A percentile compares a stretch with the other conserved stretches of the same genome.
Conservation (phyloP, 2,329 filamentous ascomycete genomes). For the Colletotrichum higginsianum region DNA sequence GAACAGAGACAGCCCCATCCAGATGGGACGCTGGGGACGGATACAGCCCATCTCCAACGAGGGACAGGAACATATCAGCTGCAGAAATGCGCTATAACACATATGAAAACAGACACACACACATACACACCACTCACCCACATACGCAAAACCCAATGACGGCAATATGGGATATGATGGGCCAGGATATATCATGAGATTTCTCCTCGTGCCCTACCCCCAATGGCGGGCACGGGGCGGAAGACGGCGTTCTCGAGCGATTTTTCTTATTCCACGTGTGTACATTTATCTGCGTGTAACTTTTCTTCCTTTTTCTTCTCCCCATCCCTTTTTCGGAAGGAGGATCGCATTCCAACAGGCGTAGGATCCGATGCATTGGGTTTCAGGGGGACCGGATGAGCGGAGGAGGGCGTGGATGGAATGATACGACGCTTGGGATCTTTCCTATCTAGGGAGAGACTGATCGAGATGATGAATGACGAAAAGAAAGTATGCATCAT, state of each 20-base stretch:
- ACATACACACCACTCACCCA: not conserved
- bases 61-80: not conserved
- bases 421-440: not conserved
- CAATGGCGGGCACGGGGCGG: not conserved
- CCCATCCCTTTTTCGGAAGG: not conserved
- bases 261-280: not conserved
- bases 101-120: not conserved
- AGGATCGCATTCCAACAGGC: constrained; percentile 13
- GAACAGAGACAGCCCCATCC: not conserved
- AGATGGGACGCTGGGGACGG: not conserved
- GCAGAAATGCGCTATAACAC: not conserved
- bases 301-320: not conserved
- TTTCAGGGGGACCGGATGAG: not conserved
- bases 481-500: constrained; percentile 3
- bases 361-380: constrained; percentile 3
- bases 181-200: constrained; percentile 3
- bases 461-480: not conserved
- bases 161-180: constrained; percentile 2
- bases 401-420: constrained; percentile 1
- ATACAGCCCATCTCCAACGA: constrained; percentile 11
- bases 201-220: not conserved
- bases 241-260: not conserved
- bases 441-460: not conserved
- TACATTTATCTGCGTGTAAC: not conserved
- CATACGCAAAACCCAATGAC: not conserved